phyloP scores from a whole-genome alignment of 345 rosid species.

The Heritiera littoralis region DNA sequence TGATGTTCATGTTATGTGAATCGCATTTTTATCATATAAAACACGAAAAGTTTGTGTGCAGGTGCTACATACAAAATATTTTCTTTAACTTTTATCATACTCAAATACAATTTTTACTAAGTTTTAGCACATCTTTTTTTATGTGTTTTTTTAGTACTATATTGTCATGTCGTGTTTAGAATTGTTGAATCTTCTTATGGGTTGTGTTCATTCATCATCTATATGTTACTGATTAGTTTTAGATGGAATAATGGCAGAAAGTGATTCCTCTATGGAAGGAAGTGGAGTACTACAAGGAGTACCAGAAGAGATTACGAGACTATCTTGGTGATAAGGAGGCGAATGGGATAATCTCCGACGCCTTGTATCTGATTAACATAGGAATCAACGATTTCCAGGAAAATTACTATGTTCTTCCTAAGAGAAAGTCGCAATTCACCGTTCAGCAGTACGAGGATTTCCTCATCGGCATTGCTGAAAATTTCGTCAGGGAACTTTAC shows the following conservation, averaged over 20 bases:
- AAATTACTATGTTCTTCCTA: constrained; percentile 54
- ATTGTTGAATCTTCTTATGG: too few relatives aligned
- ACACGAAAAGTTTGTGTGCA: too few relatives aligned
- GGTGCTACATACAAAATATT: too few relatives aligned
- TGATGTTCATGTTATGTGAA: too few relatives aligned
- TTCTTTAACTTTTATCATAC: too few relatives aligned
- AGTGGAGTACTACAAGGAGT: constrained; percentile 55
- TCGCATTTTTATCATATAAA: too few relatives aligned
- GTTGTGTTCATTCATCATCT: too few relatives aligned
- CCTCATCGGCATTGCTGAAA: constrained; percentile 43
- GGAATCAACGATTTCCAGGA: constrained; percentile 69
- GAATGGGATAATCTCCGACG: constrained; percentile 33
- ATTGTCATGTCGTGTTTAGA: too few relatives aligned
- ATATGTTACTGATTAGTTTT: too few relatives aligned
- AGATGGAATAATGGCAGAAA: constrained; percentile 31
- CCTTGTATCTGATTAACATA: constrained; percentile 51
- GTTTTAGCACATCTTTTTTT: too few relatives aligned
- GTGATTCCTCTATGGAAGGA: constrained; percentile 70
- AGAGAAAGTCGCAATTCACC: constrained; percentile 47
- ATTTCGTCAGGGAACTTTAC: constrained; percentile 46
- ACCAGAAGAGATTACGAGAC: constrained; percentile 41
- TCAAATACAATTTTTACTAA: too few relatives aligned
- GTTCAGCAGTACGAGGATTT: constrained; percentile 47
- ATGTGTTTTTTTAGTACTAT: too few relatives aligned
- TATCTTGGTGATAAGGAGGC: constrained; percentile 44